Base-by-base conservation (phyloP, 768 basidiomycete genomes). In the Serendipita vermifera region DNA sequence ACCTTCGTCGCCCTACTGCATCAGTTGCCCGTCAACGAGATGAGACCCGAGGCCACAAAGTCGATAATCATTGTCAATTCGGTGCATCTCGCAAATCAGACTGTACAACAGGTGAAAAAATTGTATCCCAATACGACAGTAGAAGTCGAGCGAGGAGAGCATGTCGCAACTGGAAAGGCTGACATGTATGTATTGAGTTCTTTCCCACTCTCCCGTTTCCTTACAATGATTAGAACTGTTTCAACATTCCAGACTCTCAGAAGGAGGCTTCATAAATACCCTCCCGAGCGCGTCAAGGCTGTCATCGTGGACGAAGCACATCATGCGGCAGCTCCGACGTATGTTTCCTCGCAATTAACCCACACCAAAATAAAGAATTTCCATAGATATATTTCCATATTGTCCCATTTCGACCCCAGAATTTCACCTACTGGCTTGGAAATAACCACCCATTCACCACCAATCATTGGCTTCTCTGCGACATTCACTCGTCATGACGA, bases 401-500 rank as follows among this genome's bases (percentile, higher is more conserved):
- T 97, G n/a, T 81, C 87, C 3, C 77, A 81, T 64, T 98, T 98
- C 67, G 77, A 93, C 63, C 59, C 77, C 11, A 58, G 56, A 17
- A 43, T 64, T 20, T 31, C 15, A 9, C 9, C n/a, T 29, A 7
- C 46, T 11, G n/a, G 7, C 17, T 9, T 31, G 15, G 29, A 20
- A 24, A 15, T 5, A 51, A 27, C 46, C 9, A n/a, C n/a, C n/a
- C n/a, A n/a, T n/a, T n/a, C 53, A 3, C 78, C 92, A 24, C 90
- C 93, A 2, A 81, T 96, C 54, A 75, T 98, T 40, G 94, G 93
- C 0, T 96, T 98, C 66, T 91, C 90, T 55, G 94, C 94, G 1
- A 98, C 94, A 0, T 96, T 96, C 70, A 83, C 81, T 60, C 77
- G 94, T 27, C 87, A 93, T 61, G 94, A 98, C 61, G 87, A 89